Base-by-base conservation (phyloP, 2,329 filamentous ascomycete species). In the Rhinocladiella similis region DNA sequence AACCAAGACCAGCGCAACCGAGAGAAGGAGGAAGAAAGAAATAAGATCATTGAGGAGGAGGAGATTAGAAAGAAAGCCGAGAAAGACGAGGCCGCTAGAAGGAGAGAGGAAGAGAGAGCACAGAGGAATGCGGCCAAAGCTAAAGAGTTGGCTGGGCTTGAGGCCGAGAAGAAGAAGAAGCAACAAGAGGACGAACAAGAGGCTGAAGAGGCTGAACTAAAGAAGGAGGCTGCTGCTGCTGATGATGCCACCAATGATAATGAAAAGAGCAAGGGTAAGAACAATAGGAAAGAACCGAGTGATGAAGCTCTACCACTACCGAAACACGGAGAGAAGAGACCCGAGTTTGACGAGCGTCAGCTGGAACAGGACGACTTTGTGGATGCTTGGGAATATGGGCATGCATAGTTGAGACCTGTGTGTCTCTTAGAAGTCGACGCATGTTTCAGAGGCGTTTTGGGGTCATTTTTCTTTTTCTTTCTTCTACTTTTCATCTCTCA, bases 161-260 rank as follows among this genome's bases (percentile, higher is more conserved):
- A 45, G 27, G 49, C 16, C 14, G 57, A 58, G 22, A 54, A 48
- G 39, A 33, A 69, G 50, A 70, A 73, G 54, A 68, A 70, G 56
- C 63, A 27, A 7, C 29, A 33, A 12, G 29, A 33, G 10, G 29
- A 12, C 22, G 29, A 68, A 25, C 65, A 66, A 5, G 69, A 70
- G 22, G 74, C 71, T 56, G 71, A 74, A 16, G 68, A 74, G 55
- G 68, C 70, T 52, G 71, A 73, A 58, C 66, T 68, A 38, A 67
- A 69, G 27, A 61, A 58, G 47, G 65, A 16, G n/a, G 46, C 16
- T n/a, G 42, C 29, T 7, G 29, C 29, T 7, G 29, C 10, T 12
- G 29, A 4, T 7, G 29, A 33, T 2, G 29, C 29, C 29, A 12
- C 10, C 29, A n/a, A n/a, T n/a, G n/a, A n/a, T 7, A n/a, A 42